phyloP scores from a whole-genome alignment of 148 eudicot species.

The Pouteria glomerata region DNA sequence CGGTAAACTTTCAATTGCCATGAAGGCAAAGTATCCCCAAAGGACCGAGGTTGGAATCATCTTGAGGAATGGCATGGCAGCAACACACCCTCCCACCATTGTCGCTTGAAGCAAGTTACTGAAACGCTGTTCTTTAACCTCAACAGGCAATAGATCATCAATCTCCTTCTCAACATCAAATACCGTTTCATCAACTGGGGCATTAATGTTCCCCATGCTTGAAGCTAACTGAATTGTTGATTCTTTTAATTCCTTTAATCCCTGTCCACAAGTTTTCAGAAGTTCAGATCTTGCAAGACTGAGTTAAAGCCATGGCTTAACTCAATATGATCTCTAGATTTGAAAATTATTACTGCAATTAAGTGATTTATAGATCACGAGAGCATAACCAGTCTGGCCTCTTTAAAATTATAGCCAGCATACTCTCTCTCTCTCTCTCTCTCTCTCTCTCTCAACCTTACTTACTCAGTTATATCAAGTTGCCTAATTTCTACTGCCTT shows the following conservation, averaged over 20 bases:
- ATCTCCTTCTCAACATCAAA: conserved; percentile 87
- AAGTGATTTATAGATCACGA: not conserved
- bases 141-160: conserved; percentile 78
- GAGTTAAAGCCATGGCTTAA: not conserved
- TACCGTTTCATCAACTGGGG: conserved; percentile 76
- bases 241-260: conserved; percentile 76
- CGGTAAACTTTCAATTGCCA: conserved; percentile 93
- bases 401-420: too few species aligned
- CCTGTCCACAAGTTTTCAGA: conserved; percentile 31
- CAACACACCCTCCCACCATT: conserved; percentile 88
- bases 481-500: not conserved
- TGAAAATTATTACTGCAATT: not conserved
- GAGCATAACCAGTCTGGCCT: not conserved
- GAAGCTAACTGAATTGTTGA: conserved; percentile 72
- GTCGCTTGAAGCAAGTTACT: conserved; percentile 74
- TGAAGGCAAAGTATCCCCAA: conserved; percentile 93
- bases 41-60: conserved; percentile 89
- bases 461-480: not conserved
- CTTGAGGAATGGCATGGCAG: conserved; percentile 83
- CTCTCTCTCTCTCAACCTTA: too few species aligned
- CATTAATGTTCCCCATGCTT: conserved; percentile 66
- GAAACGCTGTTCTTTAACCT: conserved; percentile 88
- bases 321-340: not conserved
- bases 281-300: not conserved
- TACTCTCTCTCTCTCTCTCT: too few species aligned